phyloP scores from a whole-genome alignment of 192 early-diverging fungal genomes.

The Dimargaris xerosporica region DNA sequence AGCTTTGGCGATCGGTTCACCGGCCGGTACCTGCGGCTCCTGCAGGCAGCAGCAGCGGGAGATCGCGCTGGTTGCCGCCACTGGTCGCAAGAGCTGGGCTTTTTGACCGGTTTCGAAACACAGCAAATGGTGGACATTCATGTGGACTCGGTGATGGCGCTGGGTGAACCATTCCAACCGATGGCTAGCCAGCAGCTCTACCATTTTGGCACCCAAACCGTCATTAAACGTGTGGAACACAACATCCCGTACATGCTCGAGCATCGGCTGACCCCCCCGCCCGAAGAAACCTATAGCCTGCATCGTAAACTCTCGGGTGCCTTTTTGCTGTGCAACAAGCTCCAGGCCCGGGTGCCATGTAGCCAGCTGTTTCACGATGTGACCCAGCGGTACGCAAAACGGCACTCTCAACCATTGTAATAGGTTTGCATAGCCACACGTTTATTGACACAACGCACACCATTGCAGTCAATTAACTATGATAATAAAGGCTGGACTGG shows the following conservation, averaged over 20 bases:
- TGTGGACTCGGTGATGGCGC: slow-evolving; percentile 68
- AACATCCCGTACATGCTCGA: slow-evolving; percentile 91
- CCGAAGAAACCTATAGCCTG: slow-evolving; percentile 94
- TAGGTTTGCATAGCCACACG: too few species aligned
- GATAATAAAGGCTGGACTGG: too few species aligned
- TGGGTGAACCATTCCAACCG: slow-evolving; percentile 87
- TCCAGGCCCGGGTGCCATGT: slow-evolving; percentile 38
- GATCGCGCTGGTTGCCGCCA: slow-evolving; percentile 61
- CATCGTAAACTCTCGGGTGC: slow-evolving; percentile 89
- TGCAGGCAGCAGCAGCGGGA: slow-evolving; percentile 50
- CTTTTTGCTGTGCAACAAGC: slow-evolving; percentile 77
- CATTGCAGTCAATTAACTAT: too few species aligned
- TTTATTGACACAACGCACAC: too few species aligned
- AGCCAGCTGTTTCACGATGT: slow-evolving; percentile 11
- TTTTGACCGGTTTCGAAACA: slow-evolving; percentile 87
- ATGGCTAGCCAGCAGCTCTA: neutral
- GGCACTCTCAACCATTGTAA: too few species aligned
- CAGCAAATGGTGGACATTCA: slow-evolving; percentile 76
- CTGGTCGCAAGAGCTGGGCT: slow-evolving; percentile 71
- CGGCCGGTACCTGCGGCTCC: slow-evolving; percentile 54
- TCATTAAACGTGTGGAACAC: slow-evolving; percentile 66
- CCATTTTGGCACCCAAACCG: slow-evolving; percentile 60
- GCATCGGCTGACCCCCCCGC: slow-evolving; percentile 86
- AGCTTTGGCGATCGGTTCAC: slow-evolving; percentile 61
- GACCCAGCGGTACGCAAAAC: neutral